Conservation (phyloP, 106 monocot genomes). For the Posidonia australis region DNA sequence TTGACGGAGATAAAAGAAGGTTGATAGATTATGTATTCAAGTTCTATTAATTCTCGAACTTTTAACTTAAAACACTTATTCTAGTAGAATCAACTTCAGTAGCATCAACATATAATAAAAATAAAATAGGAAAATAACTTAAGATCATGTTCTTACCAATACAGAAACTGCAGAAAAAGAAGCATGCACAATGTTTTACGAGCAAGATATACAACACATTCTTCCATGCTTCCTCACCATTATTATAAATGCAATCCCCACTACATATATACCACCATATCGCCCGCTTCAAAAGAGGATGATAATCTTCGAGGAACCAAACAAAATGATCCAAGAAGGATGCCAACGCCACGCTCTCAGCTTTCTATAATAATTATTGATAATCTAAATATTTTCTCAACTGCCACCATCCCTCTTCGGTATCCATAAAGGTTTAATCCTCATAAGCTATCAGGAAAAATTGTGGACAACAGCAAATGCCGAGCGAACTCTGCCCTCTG, state of each 20-base stretch:
- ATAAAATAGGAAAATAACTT: too few relatives aligned
- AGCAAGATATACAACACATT: conserved; percentile 1
- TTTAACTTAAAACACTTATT: too few relatives aligned
- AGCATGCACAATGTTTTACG: background rate
- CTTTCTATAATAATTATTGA: background rate
- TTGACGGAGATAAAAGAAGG: too few relatives aligned
- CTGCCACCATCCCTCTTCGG: background rate
- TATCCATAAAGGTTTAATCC: background rate
- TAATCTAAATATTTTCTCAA: background rate
- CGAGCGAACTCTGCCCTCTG: conserved; percentile 42
- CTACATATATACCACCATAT: background rate
- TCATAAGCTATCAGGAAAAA: conserved; percentile 27
- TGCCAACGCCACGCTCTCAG: background rate
- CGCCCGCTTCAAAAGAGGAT: background rate
- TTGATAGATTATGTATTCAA: too few relatives aligned
- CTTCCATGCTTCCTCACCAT: background rate
- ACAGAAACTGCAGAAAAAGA: background rate
- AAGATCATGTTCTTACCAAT: too few relatives aligned
- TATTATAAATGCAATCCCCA: background rate
- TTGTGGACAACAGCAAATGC: conserved; percentile 42
- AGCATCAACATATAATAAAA: too few relatives aligned
- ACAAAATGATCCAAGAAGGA: background rate
- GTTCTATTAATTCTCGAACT: too few relatives aligned
- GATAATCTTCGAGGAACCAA: background rate
- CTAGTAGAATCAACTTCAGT: too few relatives aligned